Percentiles rank a stretch among this genome's conserved stretches.
phyloP scores from a whole-genome alignment of 176 grass and related monocot genomes.

The Triticum dicoccoides region DNA sequence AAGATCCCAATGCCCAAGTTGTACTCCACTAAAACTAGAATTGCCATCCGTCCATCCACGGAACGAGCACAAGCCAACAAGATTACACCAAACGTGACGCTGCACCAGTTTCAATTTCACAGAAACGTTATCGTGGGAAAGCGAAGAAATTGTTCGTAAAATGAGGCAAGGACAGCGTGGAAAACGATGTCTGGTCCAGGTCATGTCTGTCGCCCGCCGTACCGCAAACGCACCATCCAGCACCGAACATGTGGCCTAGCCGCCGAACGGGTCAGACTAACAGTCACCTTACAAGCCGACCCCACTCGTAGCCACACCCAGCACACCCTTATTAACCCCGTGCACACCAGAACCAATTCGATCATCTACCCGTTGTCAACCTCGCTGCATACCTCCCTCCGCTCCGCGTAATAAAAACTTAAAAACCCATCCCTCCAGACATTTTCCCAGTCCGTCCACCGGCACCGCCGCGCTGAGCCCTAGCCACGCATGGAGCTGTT shows the following conservation, averaged over 20 bases:
- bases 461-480: too few relatives aligned
- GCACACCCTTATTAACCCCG: not conserved
- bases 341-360: too few relatives aligned
- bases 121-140: not conserved
- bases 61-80: too few relatives aligned
- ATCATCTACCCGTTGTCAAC: not conserved
- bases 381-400: not conserved
- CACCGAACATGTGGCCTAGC: not conserved
- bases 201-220: not conserved
- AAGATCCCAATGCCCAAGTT: too few relatives aligned
- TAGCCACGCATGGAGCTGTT: slow-evolving; percentile 55
- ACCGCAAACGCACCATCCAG: not conserved
- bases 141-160: not conserved
- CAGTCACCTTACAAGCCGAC: not conserved
- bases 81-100: too few relatives aligned
- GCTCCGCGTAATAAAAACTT: not conserved
- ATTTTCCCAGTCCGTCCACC: not conserved
- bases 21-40: too few relatives aligned
- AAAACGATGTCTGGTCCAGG: not conserved
- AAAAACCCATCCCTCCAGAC: not conserved
- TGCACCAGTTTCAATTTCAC: not conserved
- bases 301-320: not conserved
- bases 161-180: too few relatives aligned
- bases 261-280: not conserved
- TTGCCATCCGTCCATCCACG: too few relatives aligned